Base-by-base conservation (phyloP, 176 grass and related monocot species). In the Raddia distichophylla region DNA sequence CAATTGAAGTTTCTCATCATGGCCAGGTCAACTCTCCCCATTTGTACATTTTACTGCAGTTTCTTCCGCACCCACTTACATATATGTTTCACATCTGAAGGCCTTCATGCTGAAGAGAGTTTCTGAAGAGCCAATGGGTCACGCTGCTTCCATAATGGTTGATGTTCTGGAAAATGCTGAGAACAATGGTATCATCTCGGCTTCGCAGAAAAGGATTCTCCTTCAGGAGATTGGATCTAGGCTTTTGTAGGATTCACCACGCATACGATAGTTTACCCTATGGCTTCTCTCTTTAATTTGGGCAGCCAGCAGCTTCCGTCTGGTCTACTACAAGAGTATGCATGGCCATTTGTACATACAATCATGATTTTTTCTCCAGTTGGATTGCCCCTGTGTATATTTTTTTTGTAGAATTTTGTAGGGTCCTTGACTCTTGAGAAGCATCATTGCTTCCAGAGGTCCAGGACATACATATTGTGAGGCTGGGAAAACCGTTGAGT, bases 91-190 rank as follows among this genome's bases (percentile, higher is more conserved):
- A 78, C 22, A 55, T 57, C 16, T 81, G 19, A 75, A 97, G 94
- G 89, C 91, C 51, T 97, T 97, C 60, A 91, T 97, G 94, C 82
- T 93, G 69, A 97, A 97, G 84, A 93, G 87, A 85, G 87, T 91
- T 58, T 75, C 80, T 0, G 94, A 97, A 84, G 94, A 97, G 64
- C 91, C 91, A 60, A 81, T 91, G 1, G 82, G 86, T 16, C 91
- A 87, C 6, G 88, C 91, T 0, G 94, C 91, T 44, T 93, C 94
- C 8, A 63, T 93, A 66, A 93, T 97, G 84, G 85, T 86, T 0
- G 91, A 97, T 78, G 87, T 97, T 43, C 89, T 97, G 83, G 91
- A 97, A 83, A 90, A 91, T 11, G 91, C 94, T 2, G 94, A 97
- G 83, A 89, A 85, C 45, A 91, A 40, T 9, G 84, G 89, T 17